phyloP scores from a whole-genome alignment of 2,329 filamentous ascomycete species.

The Colletotrichum spinosum region DNA sequence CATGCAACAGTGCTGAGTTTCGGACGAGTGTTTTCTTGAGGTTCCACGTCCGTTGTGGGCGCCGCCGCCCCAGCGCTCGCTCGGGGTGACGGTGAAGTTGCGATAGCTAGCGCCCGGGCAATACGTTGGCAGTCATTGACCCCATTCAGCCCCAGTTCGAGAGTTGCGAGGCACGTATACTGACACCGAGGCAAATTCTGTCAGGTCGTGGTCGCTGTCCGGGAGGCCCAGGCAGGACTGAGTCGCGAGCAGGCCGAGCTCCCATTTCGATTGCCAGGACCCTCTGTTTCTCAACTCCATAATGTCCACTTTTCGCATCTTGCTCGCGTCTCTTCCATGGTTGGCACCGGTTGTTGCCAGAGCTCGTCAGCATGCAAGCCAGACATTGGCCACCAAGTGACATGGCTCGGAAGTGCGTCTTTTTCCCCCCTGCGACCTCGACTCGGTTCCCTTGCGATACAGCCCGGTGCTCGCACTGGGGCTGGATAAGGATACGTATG shows the following conservation, averaged over 20 bases:
- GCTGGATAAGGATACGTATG: too few relatives aligned
- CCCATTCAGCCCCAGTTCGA: background rate
- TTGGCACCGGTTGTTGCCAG: constrained; percentile 12
- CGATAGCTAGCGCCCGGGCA: too few relatives aligned
- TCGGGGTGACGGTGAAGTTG: too few relatives aligned
- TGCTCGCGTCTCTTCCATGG: constrained; percentile 25
- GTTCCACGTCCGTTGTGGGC: too few relatives aligned
- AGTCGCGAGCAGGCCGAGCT: constrained; percentile 21
- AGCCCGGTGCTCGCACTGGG: too few relatives aligned
- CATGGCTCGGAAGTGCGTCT: constrained; percentile 18
- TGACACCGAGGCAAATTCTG: background rate
- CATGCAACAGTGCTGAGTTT: too few relatives aligned
- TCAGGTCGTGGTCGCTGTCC: constrained; percentile 10
- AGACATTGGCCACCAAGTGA: constrained; percentile 23
- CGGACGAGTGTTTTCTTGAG: too few relatives aligned
- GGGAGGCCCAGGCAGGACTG: constrained; percentile 11
- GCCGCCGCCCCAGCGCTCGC: too few relatives aligned
- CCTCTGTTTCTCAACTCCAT: constrained; percentile 4
- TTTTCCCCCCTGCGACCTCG: constrained; percentile 1
- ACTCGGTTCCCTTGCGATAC: too few relatives aligned
- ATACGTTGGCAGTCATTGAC: too few relatives aligned
- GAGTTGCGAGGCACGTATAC: background rate
- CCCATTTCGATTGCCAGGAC: background rate
- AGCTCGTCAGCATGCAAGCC: constrained; percentile 13
- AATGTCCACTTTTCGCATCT: constrained; percentile 13